Percentiles rank a stretch among this genome's conserved stretches.
phyloP scores from a whole-genome alignment of 164 flowering plant species.

The Paratinospora sagittata region DNA sequence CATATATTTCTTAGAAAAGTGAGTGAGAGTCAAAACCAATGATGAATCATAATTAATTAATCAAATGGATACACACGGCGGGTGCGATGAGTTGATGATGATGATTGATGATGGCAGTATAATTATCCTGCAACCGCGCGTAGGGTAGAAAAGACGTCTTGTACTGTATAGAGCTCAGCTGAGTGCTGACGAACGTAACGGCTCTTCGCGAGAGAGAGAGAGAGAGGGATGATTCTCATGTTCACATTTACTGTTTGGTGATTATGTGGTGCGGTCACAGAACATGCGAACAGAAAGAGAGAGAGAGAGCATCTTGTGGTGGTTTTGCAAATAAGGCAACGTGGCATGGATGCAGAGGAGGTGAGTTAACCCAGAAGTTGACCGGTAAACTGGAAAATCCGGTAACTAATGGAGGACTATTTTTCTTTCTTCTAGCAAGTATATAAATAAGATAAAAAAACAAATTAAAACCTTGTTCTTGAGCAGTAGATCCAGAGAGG shows the following conservation, averaged over 20 bases:
- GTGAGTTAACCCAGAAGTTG: background rate
- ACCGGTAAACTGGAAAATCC: background rate
- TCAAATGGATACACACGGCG: background rate
- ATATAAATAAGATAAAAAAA: background rate
- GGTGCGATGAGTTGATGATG: background rate
- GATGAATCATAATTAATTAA: background rate
- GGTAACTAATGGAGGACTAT: background rate
- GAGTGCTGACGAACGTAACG: background rate
- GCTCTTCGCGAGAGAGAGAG: background rate
- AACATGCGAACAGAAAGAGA: background rate
- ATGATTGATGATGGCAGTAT: too few species aligned
- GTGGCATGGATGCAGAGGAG: background rate
- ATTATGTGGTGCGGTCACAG: too few species aligned
- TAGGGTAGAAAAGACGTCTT: background rate
- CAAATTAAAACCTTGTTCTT: background rate
- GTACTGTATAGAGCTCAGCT: background rate
- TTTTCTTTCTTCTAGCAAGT: background rate
- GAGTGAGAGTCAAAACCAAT: background rate
- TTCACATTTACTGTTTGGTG: too few species aligned
- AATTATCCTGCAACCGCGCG: background rate
- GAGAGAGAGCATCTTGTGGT: background rate
- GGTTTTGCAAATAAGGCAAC: background rate
- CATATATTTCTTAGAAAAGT: too few species aligned
- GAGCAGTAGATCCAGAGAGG: slow-evolving; percentile 3
- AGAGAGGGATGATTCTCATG: too few species aligned